Conservation (phyloP, 2,329 filamentous ascomycete genomes). For the Fusarium ramigenum region DNA sequence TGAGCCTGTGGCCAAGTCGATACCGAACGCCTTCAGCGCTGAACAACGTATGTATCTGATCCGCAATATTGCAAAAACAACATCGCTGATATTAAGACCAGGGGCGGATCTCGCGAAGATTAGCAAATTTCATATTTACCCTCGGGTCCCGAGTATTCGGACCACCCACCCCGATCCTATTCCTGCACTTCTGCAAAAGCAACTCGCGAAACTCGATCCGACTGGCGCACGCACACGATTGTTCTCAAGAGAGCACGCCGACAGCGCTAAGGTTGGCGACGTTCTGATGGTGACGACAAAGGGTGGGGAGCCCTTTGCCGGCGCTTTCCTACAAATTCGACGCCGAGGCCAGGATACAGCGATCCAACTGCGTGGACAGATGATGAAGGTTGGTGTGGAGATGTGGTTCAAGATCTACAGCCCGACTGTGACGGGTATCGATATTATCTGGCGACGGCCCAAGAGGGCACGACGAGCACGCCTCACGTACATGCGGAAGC, state of each 20-base stretch:
- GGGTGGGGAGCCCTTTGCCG: conserved; percentile 85
- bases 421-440: conserved; percentile 88
- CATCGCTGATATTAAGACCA: conserved; percentile 34
- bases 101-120: conserved; percentile 49
- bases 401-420: conserved; percentile 98
- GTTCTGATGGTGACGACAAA: conserved; percentile 89
- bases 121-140: conserved; percentile 61
- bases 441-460: conserved; percentile 86
- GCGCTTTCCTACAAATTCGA: conserved; percentile 87
- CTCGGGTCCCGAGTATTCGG: conserved; percentile 64
- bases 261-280: conserved; percentile 85
- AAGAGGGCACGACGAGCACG: conserved; percentile 88
- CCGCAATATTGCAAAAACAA: background rate
- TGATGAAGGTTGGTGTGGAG: conserved; percentile 89
- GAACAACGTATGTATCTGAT: conserved; percentile 48
- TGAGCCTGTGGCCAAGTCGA: conserved; percentile 15
- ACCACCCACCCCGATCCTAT: conserved; percentile 73
- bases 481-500: conserved; percentile 90
- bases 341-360: conserved; percentile 89
- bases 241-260: conserved; percentile 80
- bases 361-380: conserved; percentile 84
- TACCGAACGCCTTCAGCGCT: conserved; percentile 42
- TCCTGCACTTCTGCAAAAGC: conserved; percentile 69
- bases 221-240: conserved; percentile 83
- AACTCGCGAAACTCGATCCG: conserved; percentile 82